phyloP scores from a whole-genome alignment of 2,329 filamentous ascomycete genomes.

The Dothistroma pini region DNA sequence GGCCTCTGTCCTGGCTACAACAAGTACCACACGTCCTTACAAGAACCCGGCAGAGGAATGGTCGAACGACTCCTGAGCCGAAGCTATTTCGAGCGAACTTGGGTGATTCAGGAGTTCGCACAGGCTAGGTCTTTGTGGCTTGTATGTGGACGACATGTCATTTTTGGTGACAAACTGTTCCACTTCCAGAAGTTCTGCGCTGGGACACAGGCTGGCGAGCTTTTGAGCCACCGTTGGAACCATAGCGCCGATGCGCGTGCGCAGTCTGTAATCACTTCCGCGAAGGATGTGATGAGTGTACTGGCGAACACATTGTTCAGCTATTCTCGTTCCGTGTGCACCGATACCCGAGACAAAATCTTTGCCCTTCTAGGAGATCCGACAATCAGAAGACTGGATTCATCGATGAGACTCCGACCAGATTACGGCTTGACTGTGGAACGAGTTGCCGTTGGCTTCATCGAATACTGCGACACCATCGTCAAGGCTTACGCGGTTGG shows the following conservation, averaged over 20 bases:
- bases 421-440: not conserved
- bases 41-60: not conserved
- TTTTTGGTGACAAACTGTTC: not conserved
- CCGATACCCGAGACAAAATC: not conserved
- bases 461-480: not conserved
- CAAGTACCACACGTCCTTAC: not conserved
- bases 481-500: not conserved
- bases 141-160: not conserved
- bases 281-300: not conserved
- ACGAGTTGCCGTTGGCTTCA: not conserved
- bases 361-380: not conserved
- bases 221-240: not conserved
- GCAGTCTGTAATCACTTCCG: not conserved
- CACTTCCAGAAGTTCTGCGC: not conserved
- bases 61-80: not conserved
- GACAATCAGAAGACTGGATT: not conserved
- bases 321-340: not conserved
- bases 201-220: not conserved
- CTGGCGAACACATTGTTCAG: not conserved
- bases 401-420: not conserved
- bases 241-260: not conserved
- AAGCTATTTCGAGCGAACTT: not conserved
- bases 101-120: not conserved
- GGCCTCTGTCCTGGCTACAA: not conserved
- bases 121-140: not conserved